These are phyloP conservation scores for Cadophora sp. DNA, from an alignment of 2,329 filamentous ascomycete genomes.

Conservation along the genomic window DNA sequence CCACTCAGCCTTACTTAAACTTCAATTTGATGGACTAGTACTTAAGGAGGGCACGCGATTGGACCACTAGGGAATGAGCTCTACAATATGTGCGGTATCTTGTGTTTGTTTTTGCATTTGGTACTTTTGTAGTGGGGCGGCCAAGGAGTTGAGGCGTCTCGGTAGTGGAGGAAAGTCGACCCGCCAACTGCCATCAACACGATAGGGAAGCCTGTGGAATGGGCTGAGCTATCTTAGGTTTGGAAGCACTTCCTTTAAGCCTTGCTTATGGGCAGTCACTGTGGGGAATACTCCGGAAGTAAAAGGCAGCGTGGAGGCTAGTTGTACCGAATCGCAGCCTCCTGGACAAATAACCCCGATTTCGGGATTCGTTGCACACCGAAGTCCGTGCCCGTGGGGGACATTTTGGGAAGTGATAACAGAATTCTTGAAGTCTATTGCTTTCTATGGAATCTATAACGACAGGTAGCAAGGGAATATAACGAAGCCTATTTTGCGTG, in stretches of 20 bases:
- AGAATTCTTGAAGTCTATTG: no score
- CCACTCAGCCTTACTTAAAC: conserved; percentile 13
- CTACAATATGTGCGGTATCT: neutral
- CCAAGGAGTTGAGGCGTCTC: neutral
- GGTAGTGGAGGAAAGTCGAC: neutral
- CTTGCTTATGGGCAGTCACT: neutral
- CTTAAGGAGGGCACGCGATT: conserved; percentile 4
- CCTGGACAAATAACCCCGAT: no score
- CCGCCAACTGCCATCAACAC: neutral
- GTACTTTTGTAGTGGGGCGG: neutral
- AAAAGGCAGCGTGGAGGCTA: no score
- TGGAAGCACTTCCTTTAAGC: neutral
- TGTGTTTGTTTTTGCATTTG: neutral
- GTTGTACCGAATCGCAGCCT: no score
- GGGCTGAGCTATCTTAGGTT: neutral
- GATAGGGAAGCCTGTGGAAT: neutral
- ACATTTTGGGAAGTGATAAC: no score
- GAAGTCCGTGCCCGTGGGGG: no score
- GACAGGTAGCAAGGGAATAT: no score
- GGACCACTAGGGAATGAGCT: neutral
- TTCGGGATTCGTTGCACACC: no score
- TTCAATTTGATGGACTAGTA: conserved; percentile 14
- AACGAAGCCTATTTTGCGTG: no score
- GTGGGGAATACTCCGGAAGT: neutral
- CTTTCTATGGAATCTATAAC: no score